Conservation (phyloP, 495 filamentous ascomycete species). For the Daldinia decipiens region DNA sequence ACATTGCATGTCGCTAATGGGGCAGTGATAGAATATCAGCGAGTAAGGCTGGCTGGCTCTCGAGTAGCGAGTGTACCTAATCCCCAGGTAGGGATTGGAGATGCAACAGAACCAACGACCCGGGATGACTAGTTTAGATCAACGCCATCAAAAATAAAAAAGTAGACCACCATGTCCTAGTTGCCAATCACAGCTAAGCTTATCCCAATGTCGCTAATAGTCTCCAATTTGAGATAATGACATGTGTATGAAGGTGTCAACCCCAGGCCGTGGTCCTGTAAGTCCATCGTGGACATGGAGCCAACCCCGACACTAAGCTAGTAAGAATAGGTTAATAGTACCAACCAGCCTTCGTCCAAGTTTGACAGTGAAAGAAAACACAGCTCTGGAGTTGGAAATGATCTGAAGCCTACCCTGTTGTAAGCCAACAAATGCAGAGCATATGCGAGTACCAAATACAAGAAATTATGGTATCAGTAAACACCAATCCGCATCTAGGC, state of each 20-base stretch:
- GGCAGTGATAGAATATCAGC: neutral
- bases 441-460: neutral
- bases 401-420: conserved; percentile 4
- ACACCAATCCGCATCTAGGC: neutral
- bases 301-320: neutral
- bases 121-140: conserved; percentile 14
- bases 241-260: neutral
- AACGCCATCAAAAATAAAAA: neutral
- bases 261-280: neutral
- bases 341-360: neutral
- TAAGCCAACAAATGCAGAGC: conserved; percentile 1
- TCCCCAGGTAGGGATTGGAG: neutral
- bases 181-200: neutral
- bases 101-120: conserved; percentile 20
- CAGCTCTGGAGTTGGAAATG: conserved; percentile 2
- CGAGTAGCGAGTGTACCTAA: conserved; percentile 12
- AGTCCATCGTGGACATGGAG: neutral
- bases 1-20: conserved; percentile 23
- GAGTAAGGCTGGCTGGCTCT: neutral
- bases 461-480: neutral
- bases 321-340: conserved; percentile 2
- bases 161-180: neutral
- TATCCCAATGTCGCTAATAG: neutral
- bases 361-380: neutral
- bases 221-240: neutral